Evolutionary conservation across 176 grass and related monocot species (phyloP).

Genomic region (Paspalum notatum): DNA sequence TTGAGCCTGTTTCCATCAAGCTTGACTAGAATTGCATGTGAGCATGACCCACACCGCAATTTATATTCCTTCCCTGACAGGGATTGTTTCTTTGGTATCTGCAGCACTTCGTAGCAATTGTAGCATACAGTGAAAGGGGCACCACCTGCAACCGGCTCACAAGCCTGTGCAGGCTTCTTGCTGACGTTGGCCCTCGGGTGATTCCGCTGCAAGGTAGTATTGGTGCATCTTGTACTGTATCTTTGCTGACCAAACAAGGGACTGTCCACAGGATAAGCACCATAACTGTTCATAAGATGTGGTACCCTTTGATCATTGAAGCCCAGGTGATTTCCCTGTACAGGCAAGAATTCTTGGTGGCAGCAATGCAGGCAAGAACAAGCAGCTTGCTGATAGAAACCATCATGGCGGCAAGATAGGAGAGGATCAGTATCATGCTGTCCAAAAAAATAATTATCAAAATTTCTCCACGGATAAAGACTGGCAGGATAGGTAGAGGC

Average conservation of each 20-base stretch:
- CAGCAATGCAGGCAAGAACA: slow-evolving; percentile 82
- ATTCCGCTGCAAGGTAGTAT: slow-evolving; percentile 47
- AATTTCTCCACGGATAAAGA: slow-evolving; percentile 49
- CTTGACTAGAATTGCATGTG: slow-evolving; percentile 64
- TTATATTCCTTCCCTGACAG: slow-evolving; percentile 62
- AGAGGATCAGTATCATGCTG: slow-evolving; percentile 68
- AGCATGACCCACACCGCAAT: slow-evolving; percentile 82
- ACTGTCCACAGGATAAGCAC: slow-evolving; percentile 38
- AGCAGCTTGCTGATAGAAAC: slow-evolving; percentile 74
- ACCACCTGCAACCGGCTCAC: slow-evolving; percentile 68
- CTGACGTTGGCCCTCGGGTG: slow-evolving; percentile 48
- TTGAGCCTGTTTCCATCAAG: slow-evolving; percentile 67
- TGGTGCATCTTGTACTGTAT: slow-evolving; percentile 42
- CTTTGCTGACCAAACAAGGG: slow-evolving; percentile 54
- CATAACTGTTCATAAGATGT: slow-evolving; percentile 51
- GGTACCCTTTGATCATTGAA: slow-evolving; percentile 60
- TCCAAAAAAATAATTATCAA: slow-evolving; percentile 66
- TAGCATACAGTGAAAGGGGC: slow-evolving; percentile 88
- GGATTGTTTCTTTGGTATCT: slow-evolving; percentile 62
- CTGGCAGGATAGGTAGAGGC: slow-evolving; percentile 47
- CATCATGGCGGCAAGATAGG: slow-evolving; percentile 72
- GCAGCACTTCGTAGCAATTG: slow-evolving; percentile 87
- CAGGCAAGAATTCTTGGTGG: slow-evolving; percentile 64
- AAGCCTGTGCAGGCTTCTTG: slow-evolving; percentile 59
- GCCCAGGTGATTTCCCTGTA: slow-evolving; percentile 45